Percentiles rank a stretch among this genome's conserved stretches.
Evolutionary conservation across 2,329 filamentous ascomycete species (phyloP).

Genomic region (Aspergillus quadricinctus): DNA sequence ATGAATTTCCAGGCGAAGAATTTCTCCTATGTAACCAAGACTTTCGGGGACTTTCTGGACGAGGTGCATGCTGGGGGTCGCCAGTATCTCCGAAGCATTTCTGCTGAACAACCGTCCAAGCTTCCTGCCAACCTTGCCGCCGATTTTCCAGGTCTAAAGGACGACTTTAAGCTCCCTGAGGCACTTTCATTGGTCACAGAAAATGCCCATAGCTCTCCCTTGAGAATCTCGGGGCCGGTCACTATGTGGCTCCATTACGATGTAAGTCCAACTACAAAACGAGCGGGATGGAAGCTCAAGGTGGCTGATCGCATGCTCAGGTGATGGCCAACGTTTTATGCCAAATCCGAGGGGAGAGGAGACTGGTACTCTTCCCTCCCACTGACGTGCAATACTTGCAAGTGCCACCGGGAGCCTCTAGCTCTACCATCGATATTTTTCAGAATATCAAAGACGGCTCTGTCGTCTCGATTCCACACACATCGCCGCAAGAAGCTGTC

Average conservation of each 20-base stretch:
- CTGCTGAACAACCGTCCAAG: slow-evolving; percentile 62
- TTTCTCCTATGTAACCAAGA: slow-evolving; percentile 67
- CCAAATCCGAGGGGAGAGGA: slow-evolving; percentile 70
- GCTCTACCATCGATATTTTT: slow-evolving; percentile 72
- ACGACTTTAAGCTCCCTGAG: slow-evolving; percentile 66
- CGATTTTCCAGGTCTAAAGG: slow-evolving; percentile 67
- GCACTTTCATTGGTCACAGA: slow-evolving; percentile 56
- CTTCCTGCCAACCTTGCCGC: slow-evolving; percentile 63
- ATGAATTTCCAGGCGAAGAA: slow-evolving; percentile 85
- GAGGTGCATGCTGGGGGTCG: slow-evolving; percentile 56
- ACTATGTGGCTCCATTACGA: slow-evolving; percentile 92
- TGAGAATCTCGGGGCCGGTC: slow-evolving; percentile 74
- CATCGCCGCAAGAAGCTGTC: slow-evolving; percentile 63
- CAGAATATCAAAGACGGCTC: slow-evolving; percentile 37
- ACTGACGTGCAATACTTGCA: slow-evolving; percentile 64
- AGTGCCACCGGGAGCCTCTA: slow-evolving; percentile 73
- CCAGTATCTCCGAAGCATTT: slow-evolving; percentile 76
- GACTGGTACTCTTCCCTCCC: slow-evolving; percentile 73
- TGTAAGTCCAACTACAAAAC: slow-evolving; percentile 39
- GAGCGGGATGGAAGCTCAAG: neutral
- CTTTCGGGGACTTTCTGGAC: slow-evolving; percentile 63
- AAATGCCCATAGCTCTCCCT: slow-evolving; percentile 71
- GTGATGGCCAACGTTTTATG: slow-evolving; percentile 85
- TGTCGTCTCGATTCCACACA: slow-evolving; percentile 54
- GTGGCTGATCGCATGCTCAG: slow-evolving; percentile 32